Percentiles rank a stretch among this genome's conserved stretches.
Conservation (phyloP, 371 early-diverging fungal genomes). For the Batrachochytrium dendrobatidis region DNA sequence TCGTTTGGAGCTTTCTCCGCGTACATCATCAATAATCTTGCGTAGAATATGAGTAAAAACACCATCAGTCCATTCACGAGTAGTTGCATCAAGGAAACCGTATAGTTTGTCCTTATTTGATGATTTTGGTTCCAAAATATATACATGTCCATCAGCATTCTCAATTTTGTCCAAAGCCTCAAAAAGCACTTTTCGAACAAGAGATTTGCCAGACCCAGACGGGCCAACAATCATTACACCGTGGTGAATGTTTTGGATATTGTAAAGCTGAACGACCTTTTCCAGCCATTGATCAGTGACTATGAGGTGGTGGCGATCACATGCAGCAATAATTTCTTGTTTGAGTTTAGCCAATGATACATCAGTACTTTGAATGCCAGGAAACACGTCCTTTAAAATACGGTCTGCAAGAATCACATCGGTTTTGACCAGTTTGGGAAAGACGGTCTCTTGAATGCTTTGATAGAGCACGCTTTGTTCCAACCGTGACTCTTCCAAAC, state of each 20-base stretch:
- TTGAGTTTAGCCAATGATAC: constrained; percentile 71
- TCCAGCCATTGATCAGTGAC: constrained; percentile 84
- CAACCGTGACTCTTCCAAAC: constrained; percentile 13
- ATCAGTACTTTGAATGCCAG: constrained; percentile 81
- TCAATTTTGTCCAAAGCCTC: constrained; percentile 85
- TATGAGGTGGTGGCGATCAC: constrained; percentile 68
- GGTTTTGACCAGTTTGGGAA: constrained; percentile 81
- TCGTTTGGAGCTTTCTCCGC: constrained; percentile 86
- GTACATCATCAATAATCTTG: constrained; percentile 94
- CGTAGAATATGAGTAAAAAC: constrained; percentile 94
- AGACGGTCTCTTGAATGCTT: constrained; percentile 92
- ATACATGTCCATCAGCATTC: constrained; percentile 79
- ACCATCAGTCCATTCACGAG: constrained; percentile 99
- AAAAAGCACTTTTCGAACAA: constrained; percentile 85
- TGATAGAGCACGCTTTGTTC: constrained; percentile 93
- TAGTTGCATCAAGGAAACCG: constrained; percentile 91
- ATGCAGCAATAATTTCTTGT: constrained; percentile 68
- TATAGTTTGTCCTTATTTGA: constrained; percentile 94
- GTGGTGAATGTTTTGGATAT: constrained; percentile 96
- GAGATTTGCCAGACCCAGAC: constrained; percentile 91
- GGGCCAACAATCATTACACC: constrained; percentile 99
- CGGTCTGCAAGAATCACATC: constrained; percentile 26
- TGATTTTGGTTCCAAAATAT: constrained; percentile 97
- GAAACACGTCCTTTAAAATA: constrained; percentile 91
- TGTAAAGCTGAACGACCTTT: constrained; percentile 93